Base-by-base conservation (phyloP, 345 rosid genomes). In the Corchorus capsularis region DNA sequence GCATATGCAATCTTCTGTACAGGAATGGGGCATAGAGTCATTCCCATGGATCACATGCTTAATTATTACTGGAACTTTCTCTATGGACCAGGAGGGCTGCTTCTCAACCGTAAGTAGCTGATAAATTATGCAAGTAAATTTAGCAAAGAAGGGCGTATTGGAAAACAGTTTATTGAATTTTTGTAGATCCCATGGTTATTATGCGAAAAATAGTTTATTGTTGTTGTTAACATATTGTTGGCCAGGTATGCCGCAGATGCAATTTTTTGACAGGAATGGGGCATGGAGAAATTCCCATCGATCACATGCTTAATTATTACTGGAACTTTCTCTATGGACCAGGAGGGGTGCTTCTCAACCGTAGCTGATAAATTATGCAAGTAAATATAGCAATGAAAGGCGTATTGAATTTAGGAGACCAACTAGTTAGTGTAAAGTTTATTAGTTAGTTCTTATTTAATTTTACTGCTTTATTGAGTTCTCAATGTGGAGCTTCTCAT, bases 1-100 rank as follows among this genome's bases (percentile, higher is more conserved):
- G 97, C 98, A 0, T 88, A 90, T 81, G 98, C 97, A 2, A 94
- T 94, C 77, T 94, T 94, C 78, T 94, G 98, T 77, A 87, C 90
- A 0, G 97, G 98, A 14, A 94, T 81, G 76, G 92, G 95, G 93
- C 79, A 92, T 56, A 81, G 77, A 15, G 94, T 94, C 76, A 72
- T 11, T 45, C 97, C 98, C 20, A 63, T 13, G 11, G 97, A 94
- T 86, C 88, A 86, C 84, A 90, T 79, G 93, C 86, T 94, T 74
- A 84, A 87, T 79, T 64, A 85, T 75, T 92, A 94, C 66, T 92
- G 98, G 98, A 86, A 87, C 7, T 90, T 83, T 78, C 89, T 91
- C 39, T 73, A 75, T 63, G 81, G 57, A 37, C n/a, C 64, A 55
- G 50, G 59, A 50, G 27, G 27, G 27, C 49, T 50, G 34, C 72